Base-by-base conservation (phyloP, 345 rosid genomes). In the Gossypium thurberi region DNA sequence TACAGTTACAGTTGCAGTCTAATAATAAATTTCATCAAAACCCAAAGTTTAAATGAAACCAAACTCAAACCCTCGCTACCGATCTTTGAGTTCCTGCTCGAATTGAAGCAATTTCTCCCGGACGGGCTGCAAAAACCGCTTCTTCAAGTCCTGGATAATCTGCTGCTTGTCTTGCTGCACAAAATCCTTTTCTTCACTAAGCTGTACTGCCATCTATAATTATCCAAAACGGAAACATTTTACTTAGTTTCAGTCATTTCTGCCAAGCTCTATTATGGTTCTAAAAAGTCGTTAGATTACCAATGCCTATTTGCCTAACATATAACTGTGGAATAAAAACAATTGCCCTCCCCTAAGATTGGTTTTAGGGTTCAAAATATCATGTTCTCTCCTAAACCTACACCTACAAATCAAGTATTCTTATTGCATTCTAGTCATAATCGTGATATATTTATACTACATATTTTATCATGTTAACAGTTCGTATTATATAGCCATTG, bases 21-120 rank as follows among this genome's bases (percentile, higher is more conserved):
- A 58, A 63, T 37, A 52, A 56, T 25, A 58, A 48, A 52, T 64
- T 3, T 18, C n/a, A 58, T 52, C 61, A 18, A 50, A 70, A 33
- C 14, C 9, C 51, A 21, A 48, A 71, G 18, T 46, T 66, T 56
- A 4, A 47, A 60, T 11, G 2, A 42, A 17, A 21, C 14, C 28
- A 66, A 64, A 53, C 13, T 9, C 61, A n/a, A 15, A 18, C 26
- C 42, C 14, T 9, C 21, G 65, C 86, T 93, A 88, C 75, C 90
- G 77, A 59, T 86, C 97, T 81, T 85, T 91, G 55, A 93, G 91
- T 74, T 93, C 98, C 77, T 86, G 87, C 84, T 93, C 98, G 25
- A 93, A 93, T 77, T 84, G 88, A 51, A 75, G 71, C 81, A 91
- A 79, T 80, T 85, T 93, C 79, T 87, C 85, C 10, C 93, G 90